Percentiles rank a stretch among this genome's conserved stretches.
phyloP scores from a whole-genome alignment of 2,329 filamentous ascomycete genomes.

The Leptographium radiaticola region DNA sequence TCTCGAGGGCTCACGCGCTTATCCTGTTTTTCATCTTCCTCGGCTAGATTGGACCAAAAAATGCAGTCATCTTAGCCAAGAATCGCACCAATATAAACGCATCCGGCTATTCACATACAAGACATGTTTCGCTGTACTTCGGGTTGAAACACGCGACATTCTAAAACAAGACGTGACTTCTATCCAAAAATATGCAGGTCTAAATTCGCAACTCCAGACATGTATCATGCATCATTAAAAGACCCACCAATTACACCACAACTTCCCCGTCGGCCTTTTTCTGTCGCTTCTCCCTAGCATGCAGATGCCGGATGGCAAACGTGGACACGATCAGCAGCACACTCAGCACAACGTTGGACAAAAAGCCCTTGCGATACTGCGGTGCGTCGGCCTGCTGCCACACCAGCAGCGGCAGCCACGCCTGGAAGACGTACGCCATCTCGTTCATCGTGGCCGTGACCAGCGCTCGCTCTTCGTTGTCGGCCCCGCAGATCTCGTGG shows the following conservation, averaged over 20 bases:
- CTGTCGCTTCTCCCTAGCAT: conserved; percentile 24
- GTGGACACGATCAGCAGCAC: conserved; percentile 35
- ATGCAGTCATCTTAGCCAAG: too few species aligned
- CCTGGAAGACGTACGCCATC: conserved; percentile 56
- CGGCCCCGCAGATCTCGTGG: conserved; percentile 34
- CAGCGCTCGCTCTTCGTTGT: conserved; percentile 52
- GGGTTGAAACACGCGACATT: too few species aligned
- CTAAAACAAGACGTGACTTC: too few species aligned
- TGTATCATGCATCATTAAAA: too few species aligned
- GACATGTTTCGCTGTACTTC: too few species aligned
- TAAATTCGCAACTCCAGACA: too few species aligned
- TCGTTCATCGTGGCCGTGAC: conserved; percentile 56
- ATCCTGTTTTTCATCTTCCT: too few species aligned
- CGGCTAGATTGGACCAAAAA: too few species aligned
- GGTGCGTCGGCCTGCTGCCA: conserved; percentile 54
- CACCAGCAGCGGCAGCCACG: conserved; percentile 53
- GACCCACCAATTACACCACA: background rate
- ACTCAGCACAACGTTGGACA: conserved; percentile 38
- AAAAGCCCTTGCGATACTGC: conserved; percentile 45
- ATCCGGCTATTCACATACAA: too few species aligned
- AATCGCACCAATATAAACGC: too few species aligned
- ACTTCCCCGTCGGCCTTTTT: background rate
- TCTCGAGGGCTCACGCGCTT: too few species aligned
- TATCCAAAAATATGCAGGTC: too few species aligned
- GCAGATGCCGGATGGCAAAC: conserved; percentile 31